These are phyloP conservation scores for Russula brevipes DNA, from an alignment of 768 basidiomycete species.

Conservation along the genomic window DNA sequence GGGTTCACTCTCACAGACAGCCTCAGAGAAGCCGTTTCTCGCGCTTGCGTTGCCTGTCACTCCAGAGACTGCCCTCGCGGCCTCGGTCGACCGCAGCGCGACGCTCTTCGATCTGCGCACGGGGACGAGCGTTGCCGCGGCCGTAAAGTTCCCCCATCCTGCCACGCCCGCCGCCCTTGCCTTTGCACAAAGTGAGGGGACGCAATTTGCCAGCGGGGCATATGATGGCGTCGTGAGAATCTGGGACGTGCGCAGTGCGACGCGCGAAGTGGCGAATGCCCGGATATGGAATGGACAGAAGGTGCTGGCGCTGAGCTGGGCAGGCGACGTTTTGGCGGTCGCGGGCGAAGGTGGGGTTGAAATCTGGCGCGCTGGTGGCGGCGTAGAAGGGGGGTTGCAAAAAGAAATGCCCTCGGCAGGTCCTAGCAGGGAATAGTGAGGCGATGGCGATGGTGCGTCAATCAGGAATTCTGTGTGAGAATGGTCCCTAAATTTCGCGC, in stretches of 20 bases:
- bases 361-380: slow-evolving; percentile 30
- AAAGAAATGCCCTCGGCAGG: slow-evolving; percentile 4
- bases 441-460: background rate
- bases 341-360: slow-evolving; percentile 32
- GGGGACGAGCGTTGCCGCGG: slow-evolving; percentile 32
- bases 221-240: slow-evolving; percentile 75
- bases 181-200: slow-evolving; percentile 28
- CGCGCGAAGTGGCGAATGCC: slow-evolving; percentile 59
- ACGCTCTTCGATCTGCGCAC: slow-evolving; percentile 64
- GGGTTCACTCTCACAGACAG: slow-evolving; percentile 39
- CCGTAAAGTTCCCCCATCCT: slow-evolving; percentile 51
- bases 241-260: slow-evolving; percentile 73
- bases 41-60: slow-evolving; percentile 45
- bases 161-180: slow-evolving; percentile 63
- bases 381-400: slow-evolving; percentile 23
- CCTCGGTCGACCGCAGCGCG: slow-evolving; percentile 72
- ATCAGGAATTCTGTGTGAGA: too few species aligned
- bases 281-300: slow-evolving; percentile 54
- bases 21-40: slow-evolving; percentile 71
- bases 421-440: background rate
- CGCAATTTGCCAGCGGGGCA: slow-evolving; percentile 64
- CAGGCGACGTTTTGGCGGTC: slow-evolving; percentile 27
- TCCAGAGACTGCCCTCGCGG: slow-evolving; percentile 48
- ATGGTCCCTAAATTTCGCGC: too few species aligned
- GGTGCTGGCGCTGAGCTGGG: slow-evolving; percentile 46